phyloP scores from a whole-genome alignment of 2,329 filamentous ascomycete genomes.

The Dactylellina leptospora region DNA sequence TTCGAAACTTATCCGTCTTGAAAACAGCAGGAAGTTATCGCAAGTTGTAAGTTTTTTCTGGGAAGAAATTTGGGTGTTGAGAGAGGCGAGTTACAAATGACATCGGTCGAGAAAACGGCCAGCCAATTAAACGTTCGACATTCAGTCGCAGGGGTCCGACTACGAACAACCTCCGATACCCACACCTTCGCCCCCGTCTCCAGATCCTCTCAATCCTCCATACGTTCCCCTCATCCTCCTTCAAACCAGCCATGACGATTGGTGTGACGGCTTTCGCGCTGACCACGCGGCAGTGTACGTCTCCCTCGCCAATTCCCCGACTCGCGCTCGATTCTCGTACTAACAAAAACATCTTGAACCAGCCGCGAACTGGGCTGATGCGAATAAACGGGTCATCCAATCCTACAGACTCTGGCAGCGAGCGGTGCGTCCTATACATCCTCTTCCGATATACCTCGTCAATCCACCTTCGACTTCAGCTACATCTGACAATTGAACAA shows the following conservation, averaged over 20 bases:
- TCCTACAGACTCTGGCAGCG: slow-evolving; percentile 96
- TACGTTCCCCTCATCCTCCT: neutral
- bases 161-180: slow-evolving; percentile 34
- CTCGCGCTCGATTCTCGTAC: slow-evolving; percentile 12
- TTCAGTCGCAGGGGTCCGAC: neutral
- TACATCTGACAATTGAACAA: neutral
- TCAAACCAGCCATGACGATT: slow-evolving; percentile 73
- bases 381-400: slow-evolving; percentile 82
- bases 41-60: neutral
- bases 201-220: neutral
- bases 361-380: slow-evolving; percentile 75
- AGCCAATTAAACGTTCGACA: slow-evolving; percentile 34
- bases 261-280: slow-evolving; percentile 91
- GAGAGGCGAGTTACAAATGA: slow-evolving; percentile 2
- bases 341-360: slow-evolving; percentile 2
- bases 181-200: neutral
- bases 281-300: slow-evolving; percentile 77
- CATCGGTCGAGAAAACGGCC: neutral
- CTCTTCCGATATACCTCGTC: neutral
- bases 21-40: neutral
- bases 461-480: neutral
- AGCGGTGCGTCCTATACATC: slow-evolving; percentile 74
- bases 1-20: neutral
- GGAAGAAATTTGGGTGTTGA: slow-evolving; percentile 48
- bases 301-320: slow-evolving; percentile 21